Percentiles rank a stretch among this genome's conserved stretches.
Conservation (phyloP, 768 basidiomycete genomes). For the Hortiboletus flavorubellus region DNA sequence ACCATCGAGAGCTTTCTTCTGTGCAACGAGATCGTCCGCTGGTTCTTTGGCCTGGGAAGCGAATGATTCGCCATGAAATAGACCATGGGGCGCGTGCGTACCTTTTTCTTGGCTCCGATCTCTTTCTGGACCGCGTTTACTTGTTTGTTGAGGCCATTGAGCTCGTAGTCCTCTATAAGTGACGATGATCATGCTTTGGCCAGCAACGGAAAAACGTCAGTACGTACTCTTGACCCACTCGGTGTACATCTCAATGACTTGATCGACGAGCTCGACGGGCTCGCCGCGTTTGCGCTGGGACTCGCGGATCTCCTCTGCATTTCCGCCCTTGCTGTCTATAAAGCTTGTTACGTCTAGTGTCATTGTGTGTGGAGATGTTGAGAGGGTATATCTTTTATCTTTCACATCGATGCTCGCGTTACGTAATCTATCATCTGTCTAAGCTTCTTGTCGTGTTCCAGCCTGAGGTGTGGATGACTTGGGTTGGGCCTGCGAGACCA, state of each 20-base stretch:
- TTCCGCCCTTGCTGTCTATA: conserved; percentile 87
- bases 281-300: conserved; percentile 91
- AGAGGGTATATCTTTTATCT: neutral
- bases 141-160: conserved; percentile 72
- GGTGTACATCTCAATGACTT: conserved; percentile 86
- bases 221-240: conserved; percentile 93
- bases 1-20: conserved; percentile 83
- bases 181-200: neutral
- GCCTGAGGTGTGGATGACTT: too few relatives aligned
- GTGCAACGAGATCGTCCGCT: conserved; percentile 80
- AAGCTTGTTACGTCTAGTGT: conserved; percentile 80
- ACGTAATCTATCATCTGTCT: conserved; percentile 11
- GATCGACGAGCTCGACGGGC: conserved; percentile 88
- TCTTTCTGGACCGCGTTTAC: conserved; percentile 93
- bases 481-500: too few relatives aligned
- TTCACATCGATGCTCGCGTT: neutral
- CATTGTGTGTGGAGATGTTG: conserved; percentile 40
- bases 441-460: neutral
- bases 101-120: conserved; percentile 93
- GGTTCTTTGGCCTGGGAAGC: conserved; percentile 76
- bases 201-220: neutral
- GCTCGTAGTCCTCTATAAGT: conserved; percentile 78
- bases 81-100: conserved; percentile 18
- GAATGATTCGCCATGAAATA: neutral
- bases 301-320: conserved; percentile 84